Evolutionary conservation across 1,284 basidiomycete species (phyloP), one percentile per base, ranked within the genome.

Genomic region (Irpex sp.): DNA sequence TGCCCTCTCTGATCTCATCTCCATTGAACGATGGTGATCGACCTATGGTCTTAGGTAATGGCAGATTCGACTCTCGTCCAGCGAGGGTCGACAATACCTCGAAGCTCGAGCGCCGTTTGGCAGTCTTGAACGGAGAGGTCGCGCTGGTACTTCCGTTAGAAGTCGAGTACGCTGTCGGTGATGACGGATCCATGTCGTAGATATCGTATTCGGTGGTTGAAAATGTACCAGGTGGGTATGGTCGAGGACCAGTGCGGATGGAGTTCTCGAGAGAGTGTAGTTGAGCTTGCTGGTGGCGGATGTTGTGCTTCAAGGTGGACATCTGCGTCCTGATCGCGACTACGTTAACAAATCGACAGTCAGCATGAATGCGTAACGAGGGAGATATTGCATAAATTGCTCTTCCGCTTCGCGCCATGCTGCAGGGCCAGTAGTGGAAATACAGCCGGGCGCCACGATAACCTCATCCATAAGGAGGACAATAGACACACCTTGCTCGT

Each of bases 221-320:
- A 75, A 79, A 76, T 69, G 79, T 77, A 61, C 74, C 79, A 67
- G 77, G 79, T 66, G 76, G 77, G 65, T 82, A 78, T 19, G 86
- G 84, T 63, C 88, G 82, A 13, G 88, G 86, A 34, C 85, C 84
- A 66, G 82, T 83, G 60, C 87, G 81, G 59, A 92, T 75, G 60
- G 83, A 78, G 70, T 79, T 88, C 73, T 92, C 90, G 57, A 91
- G 81, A 52, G 72, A 79, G 66, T 86, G 82, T 55, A 92, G 74
- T 69, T 92, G 89, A 11, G 89, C 89, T 77, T 85, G 87, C 70
- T 92, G 88, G 70, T 91, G 89, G 66, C 91, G 79, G 67, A 92
- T 92, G 70, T 81, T 85, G 72, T 92, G 90, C 74, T 86, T 90
- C 68, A 92, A 76, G 49, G 85, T 85, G 65, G 89, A 90, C 74